These are phyloP conservation scores for Bombardia bombarda DNA, from an alignment of 495 filamentous ascomycete genomes.

Conservation along the genomic window DNA sequence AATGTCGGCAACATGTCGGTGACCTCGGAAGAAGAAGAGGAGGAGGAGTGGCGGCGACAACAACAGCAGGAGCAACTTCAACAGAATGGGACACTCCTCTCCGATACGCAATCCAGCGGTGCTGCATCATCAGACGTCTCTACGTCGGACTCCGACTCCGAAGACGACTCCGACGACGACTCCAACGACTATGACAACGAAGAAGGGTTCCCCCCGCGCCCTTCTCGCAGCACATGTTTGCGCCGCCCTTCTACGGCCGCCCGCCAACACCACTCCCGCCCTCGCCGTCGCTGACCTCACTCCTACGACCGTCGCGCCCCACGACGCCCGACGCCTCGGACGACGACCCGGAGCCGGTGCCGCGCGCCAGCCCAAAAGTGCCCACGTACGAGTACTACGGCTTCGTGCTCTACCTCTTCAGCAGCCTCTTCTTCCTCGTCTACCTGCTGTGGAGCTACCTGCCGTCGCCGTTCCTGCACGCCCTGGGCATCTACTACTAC, in stretches of 20 bases:
- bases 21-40: conserved; percentile 42
- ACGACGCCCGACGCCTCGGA: conserved; percentile 89
- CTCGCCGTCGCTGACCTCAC: conserved; percentile 87
- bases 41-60: conserved; percentile 23
- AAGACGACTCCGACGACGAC: conserved; percentile 9
- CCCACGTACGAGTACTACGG: conserved; percentile 99
- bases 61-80: background rate
- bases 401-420: conserved; percentile 89
- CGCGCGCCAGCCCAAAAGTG: conserved; percentile 82
- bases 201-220: conserved; percentile 19
- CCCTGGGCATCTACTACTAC: conserved; percentile 92
- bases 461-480: conserved; percentile 83
- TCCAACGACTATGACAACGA: conserved; percentile 11
- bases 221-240: conserved; percentile 54
- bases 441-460: conserved; percentile 94
- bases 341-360: conserved; percentile 60
- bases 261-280: conserved; percentile 86
- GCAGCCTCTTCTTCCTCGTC: conserved; percentile 69
- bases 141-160: conserved; percentile 3
- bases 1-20: conserved; percentile 32
- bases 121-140: background rate
- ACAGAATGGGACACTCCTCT: conserved; percentile 18
- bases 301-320: conserved; percentile 84
- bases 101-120: conserved; percentile 10
- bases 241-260: conserved; percentile 81